Base-by-base conservation (phyloP, 768 basidiomycete species). In the Auricularia cornea region DNA sequence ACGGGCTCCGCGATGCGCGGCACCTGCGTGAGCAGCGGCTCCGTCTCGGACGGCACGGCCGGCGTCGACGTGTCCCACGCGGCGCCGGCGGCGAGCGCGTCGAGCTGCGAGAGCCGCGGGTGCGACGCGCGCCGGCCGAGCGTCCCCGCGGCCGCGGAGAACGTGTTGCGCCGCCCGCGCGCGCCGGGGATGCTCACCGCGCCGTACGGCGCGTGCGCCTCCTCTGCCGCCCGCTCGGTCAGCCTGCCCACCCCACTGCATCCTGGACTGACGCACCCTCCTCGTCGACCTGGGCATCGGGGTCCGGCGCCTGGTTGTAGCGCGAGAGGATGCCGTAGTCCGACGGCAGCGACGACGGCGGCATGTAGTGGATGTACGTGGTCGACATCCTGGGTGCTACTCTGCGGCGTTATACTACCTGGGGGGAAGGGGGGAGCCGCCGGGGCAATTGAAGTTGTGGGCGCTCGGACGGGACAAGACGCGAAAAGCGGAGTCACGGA, bases 281-380 rank as follows among this genome's bases (percentile, higher is more conserved):
- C 44, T 48, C 44, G 44, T 48, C 44, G 44, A 48, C 44, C 20
- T 48, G 44, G 20, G 12, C 16, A 20, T 6, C 20, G 20, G 23
- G 44, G 6, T 20, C 44, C 16, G 6, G 11, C 23, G 10, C 20
- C 44, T 48, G 44, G 44, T 79, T 78, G 68, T 78, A 83, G 10
- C 79, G 79, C 31, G 85, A 83, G 11, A 89, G 73, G 38, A 87
- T 76, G 6, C 84, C 85, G 66, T 87, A 85, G 74, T 88, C 87
- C 2, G 87, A 83, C 14, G 84, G 84, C 23, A 88, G 72, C 2
- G 86, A 87, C 10, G 81, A 80, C 10, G 86, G 80, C 2, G 79
- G 77, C 0, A 69, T 67, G 64, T 75, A 74, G 68, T 83, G 80
- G 40, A 83, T 80, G 68, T 85, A 83, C 8, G 81, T 73, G 28